A percentile compares a stretch with the other conserved stretches of the same genome.
Evolutionary conservation across 768 basidiomycete species (phyloP).

Genomic region (Russula griseocarnosa): DNA sequence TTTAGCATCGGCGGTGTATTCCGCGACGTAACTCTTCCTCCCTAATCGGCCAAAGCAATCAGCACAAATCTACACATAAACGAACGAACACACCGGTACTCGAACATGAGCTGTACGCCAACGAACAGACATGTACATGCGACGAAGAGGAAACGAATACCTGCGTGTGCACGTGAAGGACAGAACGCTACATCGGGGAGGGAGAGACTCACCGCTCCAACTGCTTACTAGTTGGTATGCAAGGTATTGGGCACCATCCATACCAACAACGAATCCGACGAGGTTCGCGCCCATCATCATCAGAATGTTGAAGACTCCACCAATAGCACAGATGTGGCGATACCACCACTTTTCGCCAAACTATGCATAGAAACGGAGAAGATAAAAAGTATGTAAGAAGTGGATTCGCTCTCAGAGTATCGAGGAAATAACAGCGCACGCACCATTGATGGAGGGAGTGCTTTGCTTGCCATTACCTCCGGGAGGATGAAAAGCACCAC

Average conservation of each 20-base stretch:
- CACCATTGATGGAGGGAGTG: constrained; percentile 66
- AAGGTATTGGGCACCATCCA: constrained; percentile 73
- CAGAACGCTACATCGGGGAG: background rate
- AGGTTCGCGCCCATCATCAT: constrained; percentile 92
- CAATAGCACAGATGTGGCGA: constrained; percentile 76
- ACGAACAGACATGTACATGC: constrained; percentile 69
- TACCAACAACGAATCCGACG: constrained; percentile 89
- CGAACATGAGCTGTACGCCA: constrained; percentile 90
- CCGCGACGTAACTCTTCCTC: constrained; percentile 35
- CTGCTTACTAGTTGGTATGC: constrained; percentile 56
- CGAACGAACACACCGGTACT: constrained; percentile 68
- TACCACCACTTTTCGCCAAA: constrained; percentile 73
- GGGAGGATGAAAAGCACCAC: constrained; percentile 86
- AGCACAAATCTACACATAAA: background rate
- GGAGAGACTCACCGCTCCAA: constrained; percentile 50
- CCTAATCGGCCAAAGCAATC: constrained; percentile 21
- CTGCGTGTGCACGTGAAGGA: constrained; percentile 36
- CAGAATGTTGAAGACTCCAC: constrained; percentile 78
- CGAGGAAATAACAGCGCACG: constrained; percentile 26
- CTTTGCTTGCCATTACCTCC: constrained; percentile 59
- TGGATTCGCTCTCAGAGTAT: background rate
- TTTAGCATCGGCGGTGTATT: constrained; percentile 25
- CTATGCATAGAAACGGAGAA: constrained; percentile 39
- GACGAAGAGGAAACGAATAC: constrained; percentile 58
- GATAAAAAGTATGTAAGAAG: background rate